Conservation (phyloP, 345 rosid species). For the Ricinus communis region DNA sequence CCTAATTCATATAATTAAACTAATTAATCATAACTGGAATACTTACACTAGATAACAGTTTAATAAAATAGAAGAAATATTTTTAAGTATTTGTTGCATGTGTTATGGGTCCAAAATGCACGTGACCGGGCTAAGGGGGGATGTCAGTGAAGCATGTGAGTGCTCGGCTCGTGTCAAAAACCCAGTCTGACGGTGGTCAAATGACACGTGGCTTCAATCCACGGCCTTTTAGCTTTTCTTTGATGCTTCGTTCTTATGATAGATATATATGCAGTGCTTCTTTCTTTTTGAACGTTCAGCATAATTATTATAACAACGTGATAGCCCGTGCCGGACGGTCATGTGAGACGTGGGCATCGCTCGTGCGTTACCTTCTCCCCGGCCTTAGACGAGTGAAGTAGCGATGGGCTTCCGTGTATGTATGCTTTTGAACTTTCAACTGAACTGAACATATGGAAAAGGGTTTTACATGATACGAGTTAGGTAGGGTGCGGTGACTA, state of each 20-base stretch:
- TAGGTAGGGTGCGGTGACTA: too few species aligned
- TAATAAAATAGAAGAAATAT: too few species aligned
- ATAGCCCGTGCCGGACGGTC: conserved; percentile 44
- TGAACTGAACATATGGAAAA: too few species aligned
- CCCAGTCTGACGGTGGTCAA: conserved; percentile 53
- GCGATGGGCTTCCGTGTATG: conserved; percentile 12
- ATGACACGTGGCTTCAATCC: conserved; percentile 39
- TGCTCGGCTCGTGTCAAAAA: conserved; percentile 35
- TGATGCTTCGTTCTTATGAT: conserved; percentile 17
- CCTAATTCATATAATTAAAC: too few species aligned
- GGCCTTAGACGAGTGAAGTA: conserved; percentile 25
- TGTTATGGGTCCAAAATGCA: conserved; percentile 40
- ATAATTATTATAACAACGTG: conserved; percentile 25
- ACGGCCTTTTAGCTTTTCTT: background rate
- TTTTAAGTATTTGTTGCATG: conserved; percentile 13
- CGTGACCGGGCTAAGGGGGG: conserved; percentile 39
- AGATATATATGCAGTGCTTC: background rate
- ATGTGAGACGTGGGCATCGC: conserved; percentile 38
- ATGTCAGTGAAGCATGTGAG: conserved; percentile 61
- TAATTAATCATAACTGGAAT: too few species aligned
- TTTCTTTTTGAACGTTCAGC: background rate
- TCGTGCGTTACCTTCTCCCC: conserved; percentile 20
- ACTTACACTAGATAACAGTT: too few species aligned
- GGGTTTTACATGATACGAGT: too few species aligned
- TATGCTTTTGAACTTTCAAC: too few species aligned